phyloP scores from a whole-genome alignment of 2,329 filamentous ascomycete species.

The Colletotrichum horii region DNA sequence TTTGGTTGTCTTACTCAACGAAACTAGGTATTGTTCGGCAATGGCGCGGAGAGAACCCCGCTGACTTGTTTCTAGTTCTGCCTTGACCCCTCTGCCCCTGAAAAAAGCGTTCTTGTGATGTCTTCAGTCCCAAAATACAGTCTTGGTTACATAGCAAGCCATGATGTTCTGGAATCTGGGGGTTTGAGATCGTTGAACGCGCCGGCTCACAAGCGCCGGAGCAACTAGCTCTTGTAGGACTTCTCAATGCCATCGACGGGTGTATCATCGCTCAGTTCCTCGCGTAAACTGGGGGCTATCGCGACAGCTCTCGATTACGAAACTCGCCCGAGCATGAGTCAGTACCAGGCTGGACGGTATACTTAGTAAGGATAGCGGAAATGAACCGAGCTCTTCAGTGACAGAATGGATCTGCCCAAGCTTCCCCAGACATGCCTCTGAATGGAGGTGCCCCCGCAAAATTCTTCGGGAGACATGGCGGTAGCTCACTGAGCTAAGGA shows the following conservation, averaged over 20 bases:
- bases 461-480: not conserved
- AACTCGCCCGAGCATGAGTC: conserved; percentile 6
- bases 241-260: not conserved
- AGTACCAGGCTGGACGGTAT: not conserved
- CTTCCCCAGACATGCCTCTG: conserved; percentile 20
- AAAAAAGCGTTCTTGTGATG: not conserved
- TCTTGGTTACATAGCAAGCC: not conserved
- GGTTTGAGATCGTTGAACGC: not conserved
- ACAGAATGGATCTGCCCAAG: conserved; percentile 15
- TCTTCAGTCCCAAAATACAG: not conserved
- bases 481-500: not conserved
- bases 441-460: conserved; percentile 11
- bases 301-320: not conserved
- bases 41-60: conserved; percentile 15
- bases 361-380: conserved; percentile 9
- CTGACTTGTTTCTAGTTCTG: not conserved
- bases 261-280: conserved; percentile 10
- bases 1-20: conserved; percentile 1
- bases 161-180: not conserved
- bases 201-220: not conserved
- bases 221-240: not conserved
- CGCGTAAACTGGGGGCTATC: not conserved
- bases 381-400: conserved; percentile 18
- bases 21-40: not conserved
- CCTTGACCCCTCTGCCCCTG: not conserved